A percentile compares a stretch with the other conserved stretches of the same genome.
These are phyloP conservation scores for Wickerhamomyces alni DNA, from an alignment of 805 yeast species.

Conservation along the genomic window DNA sequence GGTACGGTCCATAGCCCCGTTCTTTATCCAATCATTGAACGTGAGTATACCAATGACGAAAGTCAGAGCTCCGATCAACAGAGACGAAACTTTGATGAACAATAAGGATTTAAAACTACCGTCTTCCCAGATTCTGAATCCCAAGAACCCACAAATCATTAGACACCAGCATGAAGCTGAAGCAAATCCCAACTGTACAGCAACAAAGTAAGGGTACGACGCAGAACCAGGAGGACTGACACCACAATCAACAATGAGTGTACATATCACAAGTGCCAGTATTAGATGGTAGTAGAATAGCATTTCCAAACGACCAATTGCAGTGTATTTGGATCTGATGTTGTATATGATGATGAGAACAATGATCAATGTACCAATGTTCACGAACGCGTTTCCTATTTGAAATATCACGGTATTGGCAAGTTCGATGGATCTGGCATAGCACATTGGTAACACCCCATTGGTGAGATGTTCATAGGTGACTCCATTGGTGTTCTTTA, in stretches of 20 bases:
- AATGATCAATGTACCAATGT: slow-evolving; percentile 66
- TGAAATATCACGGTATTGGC: slow-evolving; percentile 91
- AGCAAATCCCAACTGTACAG: slow-evolving; percentile 70
- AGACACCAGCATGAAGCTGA: slow-evolving; percentile 68
- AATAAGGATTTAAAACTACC: slow-evolving; percentile 68
- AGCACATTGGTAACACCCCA: slow-evolving; percentile 75
- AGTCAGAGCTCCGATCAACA: slow-evolving; percentile 53
- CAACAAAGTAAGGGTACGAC: slow-evolving; percentile 76
- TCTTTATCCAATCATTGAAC: slow-evolving; percentile 56
- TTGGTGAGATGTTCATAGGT: slow-evolving; percentile 28
- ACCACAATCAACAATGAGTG: slow-evolving; percentile 85
- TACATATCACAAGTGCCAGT: slow-evolving; percentile 51
- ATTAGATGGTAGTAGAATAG: slow-evolving; percentile 60
- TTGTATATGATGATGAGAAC: slow-evolving; percentile 67
- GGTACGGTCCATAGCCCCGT: slow-evolving; percentile 36
- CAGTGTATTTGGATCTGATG: slow-evolving; percentile 82
- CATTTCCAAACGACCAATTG: slow-evolving; percentile 90
- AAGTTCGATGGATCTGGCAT: slow-evolving; percentile 76
- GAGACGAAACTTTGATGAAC: slow-evolving; percentile 44
- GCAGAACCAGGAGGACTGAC: slow-evolving; percentile 81
- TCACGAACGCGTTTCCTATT: slow-evolving; percentile 80
- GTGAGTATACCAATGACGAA: slow-evolving; percentile 69
- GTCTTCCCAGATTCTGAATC: slow-evolving; percentile 93
- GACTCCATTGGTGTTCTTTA: slow-evolving; percentile 42
- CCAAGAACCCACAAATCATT: slow-evolving; percentile 68